Percentiles rank a stretch among this genome's conserved stretches.
phyloP scores from a whole-genome alignment of 345 rosid species.

The Citrus sinensis region DVS_A1.0 CM039168.1:18261501-18262000 shows the following conservation, averaged over 20 bases:
- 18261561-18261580: neutral
- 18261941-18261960: constrained; percentile 24
- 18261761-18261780: neutral
- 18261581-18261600: neutral
- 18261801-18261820: neutral
- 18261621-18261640: neutral
- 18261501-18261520: neutral
- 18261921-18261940: neutral
- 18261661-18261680: neutral
- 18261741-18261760: neutral
- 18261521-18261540: neutral
- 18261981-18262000: constrained; percentile 87
- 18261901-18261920: constrained; percentile 1
- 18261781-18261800: neutral
- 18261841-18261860: neutral
- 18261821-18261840: neutral
- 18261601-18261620: neutral
- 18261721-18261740: neutral
- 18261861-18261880: neutral
- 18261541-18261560: neutral
- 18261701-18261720: neutral
- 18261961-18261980: constrained; percentile 92
- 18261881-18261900: neutral
- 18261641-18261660: neutral
- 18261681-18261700: neutral